Percentiles rank a stretch among this genome's conserved stretches.
These are phyloP conservation scores for Physcomitrium patens DNA, from an alignment of 225 moss, liverwort and hornwort species.

Conservation along the genomic window DNA sequence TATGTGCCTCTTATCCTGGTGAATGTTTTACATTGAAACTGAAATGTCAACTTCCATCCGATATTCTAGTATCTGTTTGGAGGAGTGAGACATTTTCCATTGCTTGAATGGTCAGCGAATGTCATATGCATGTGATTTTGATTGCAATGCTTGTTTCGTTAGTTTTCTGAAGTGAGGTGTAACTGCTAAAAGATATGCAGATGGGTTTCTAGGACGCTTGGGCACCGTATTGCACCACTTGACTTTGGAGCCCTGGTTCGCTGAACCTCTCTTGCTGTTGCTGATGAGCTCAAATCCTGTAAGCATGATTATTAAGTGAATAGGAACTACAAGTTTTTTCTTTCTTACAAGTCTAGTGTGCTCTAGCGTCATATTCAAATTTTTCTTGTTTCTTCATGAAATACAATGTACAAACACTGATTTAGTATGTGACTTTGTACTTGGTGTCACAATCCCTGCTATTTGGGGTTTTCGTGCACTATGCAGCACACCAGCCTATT, in stretches of 20 bases:
- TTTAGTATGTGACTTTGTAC: background rate
- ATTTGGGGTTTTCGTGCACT: background rate
- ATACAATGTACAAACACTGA: background rate
- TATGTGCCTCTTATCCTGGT: background rate
- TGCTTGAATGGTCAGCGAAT: slow-evolving; percentile 7
- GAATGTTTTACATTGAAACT: background rate
- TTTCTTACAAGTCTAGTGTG: slow-evolving; percentile 1
- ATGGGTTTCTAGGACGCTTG: slow-evolving; percentile 63
- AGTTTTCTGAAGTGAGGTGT: slow-evolving; percentile 48
- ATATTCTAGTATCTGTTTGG: background rate
- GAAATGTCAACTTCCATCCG: background rate
- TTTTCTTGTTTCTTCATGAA: slow-evolving; percentile 6
- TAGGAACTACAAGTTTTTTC: slow-evolving; percentile 24
- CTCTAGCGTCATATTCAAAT: background rate
- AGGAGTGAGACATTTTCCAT: slow-evolving; percentile 9
- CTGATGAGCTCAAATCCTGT: slow-evolving; percentile 70
- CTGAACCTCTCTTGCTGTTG: slow-evolving; percentile 85
- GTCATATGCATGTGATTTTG: slow-evolving; percentile 21
- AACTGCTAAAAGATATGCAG: slow-evolving; percentile 69
- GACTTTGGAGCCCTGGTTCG: slow-evolving; percentile 81
- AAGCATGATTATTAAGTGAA: slow-evolving; percentile 33
- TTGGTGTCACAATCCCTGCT: slow-evolving; percentile 11
- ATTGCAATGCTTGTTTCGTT: background rate
- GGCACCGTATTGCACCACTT: slow-evolving; percentile 51
- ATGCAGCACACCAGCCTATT: background rate